A percentile compares a stretch with the other conserved stretches of the same genome.
Conservation (phyloP, 129 eudicot genomes). For the Arctium minus region DNA sequence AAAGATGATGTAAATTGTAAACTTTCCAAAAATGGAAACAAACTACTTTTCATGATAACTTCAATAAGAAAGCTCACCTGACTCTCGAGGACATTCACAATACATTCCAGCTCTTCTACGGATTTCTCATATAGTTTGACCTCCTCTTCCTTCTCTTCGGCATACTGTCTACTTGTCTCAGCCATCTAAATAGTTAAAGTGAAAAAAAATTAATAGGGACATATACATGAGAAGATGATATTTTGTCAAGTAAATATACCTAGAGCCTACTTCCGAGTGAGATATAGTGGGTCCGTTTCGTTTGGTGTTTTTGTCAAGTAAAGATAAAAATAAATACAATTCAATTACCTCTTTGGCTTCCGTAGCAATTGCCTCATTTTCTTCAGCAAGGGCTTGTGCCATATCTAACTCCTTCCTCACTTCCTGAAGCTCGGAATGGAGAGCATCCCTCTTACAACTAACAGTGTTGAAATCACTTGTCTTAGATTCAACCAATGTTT, state of each 20-base stretch:
- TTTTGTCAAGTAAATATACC: not conserved
- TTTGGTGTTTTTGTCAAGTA: not conserved
- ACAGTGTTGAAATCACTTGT: slow-evolving; percentile 42
- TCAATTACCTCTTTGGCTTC: slow-evolving; percentile 88
- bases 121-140: slow-evolving; percentile 80
- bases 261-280: too few relatives aligned
- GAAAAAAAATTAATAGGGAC: not conserved
- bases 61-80: slow-evolving; percentile 42
- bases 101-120: slow-evolving; percentile 81
- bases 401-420: slow-evolving; percentile 71
- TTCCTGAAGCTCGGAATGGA: slow-evolving; percentile 34
- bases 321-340: not conserved
- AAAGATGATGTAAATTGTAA: slow-evolving; percentile 12
- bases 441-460: slow-evolving; percentile 49
- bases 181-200: slow-evolving; percentile 46
- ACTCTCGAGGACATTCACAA: slow-evolving; percentile 75
- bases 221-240: not conserved
- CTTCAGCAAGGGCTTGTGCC: slow-evolving; percentile 73
- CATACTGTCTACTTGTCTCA: slow-evolving; percentile 49
- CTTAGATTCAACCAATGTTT: slow-evolving; percentile 40
- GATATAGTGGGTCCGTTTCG: too few relatives aligned
- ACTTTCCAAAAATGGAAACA: not conserved
- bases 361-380: slow-evolving; percentile 66
- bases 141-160: slow-evolving; percentile 90
- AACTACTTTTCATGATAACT: not conserved